These are phyloP conservation scores for Oidiodendron maius DNA, from an alignment of 495 filamentous ascomycete species.

Conservation along the genomic window DNA sequence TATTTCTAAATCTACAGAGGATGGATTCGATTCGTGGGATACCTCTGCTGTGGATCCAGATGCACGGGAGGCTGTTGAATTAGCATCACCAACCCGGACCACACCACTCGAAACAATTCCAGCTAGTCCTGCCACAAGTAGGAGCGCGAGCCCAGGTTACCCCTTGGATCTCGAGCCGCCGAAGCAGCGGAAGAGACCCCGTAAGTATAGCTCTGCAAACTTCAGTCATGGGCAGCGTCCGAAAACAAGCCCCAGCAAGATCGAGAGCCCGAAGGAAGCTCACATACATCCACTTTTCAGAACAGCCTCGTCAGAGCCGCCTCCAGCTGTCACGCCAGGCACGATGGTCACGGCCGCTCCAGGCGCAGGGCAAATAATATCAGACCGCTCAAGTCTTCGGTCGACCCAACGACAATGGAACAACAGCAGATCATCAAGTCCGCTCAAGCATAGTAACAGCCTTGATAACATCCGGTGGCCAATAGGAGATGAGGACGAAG, in stretches of 20 bases:
- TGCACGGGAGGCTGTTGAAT: slow-evolving; percentile 45
- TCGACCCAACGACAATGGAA: slow-evolving; percentile 63
- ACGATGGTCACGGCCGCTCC: slow-evolving; percentile 69
- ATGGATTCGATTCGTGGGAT: slow-evolving; percentile 67
- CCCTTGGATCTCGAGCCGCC: slow-evolving; percentile 33
- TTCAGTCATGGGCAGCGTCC: slow-evolving; percentile 8
- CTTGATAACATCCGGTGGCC: slow-evolving; percentile 36
- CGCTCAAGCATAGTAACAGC: slow-evolving; percentile 43
- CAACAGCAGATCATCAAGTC: slow-evolving; percentile 51
- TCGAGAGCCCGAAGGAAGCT: slow-evolving; percentile 46
- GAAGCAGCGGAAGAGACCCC: slow-evolving; percentile 24
- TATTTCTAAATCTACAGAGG: slow-evolving; percentile 27
- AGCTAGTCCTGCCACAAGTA: slow-evolving; percentile 44
- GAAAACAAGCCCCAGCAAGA: slow-evolving; percentile 14
- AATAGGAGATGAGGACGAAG: slow-evolving; percentile 22
- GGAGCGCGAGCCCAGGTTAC: slow-evolving; percentile 42
- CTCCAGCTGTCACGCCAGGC: slow-evolving; percentile 58
- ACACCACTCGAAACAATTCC: slow-evolving; percentile 56
- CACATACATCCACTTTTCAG: slow-evolving; percentile 86
- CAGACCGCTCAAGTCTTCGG: slow-evolving; percentile 44
- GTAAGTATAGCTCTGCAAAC: slow-evolving; percentile 19
- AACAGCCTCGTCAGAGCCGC: slow-evolving; percentile 64
- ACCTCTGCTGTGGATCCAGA: slow-evolving; percentile 55
- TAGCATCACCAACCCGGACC: slow-evolving; percentile 35
- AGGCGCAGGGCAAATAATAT: slow-evolving; percentile 60